Base-by-base conservation (phyloP, 2,329 filamentous ascomycete species). In the Boeremia exigua region DNA sequence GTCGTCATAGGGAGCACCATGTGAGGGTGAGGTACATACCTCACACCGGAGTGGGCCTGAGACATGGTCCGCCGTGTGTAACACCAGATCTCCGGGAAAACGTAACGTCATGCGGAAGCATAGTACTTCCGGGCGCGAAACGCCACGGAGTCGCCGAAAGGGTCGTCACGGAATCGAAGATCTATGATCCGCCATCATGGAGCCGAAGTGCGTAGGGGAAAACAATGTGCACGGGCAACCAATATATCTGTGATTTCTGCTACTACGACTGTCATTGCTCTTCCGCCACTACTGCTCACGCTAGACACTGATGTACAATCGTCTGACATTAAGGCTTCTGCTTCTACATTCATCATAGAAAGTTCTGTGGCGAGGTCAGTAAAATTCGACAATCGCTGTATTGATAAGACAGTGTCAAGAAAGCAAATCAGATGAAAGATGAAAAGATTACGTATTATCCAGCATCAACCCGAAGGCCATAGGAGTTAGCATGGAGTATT, bases 401-500 rank as follows among this genome's bases (percentile, higher is more conserved):
- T 44, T 48, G 36, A 50, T 15, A 48, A 37, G 15, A 47, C 15
- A 10, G 40, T 27, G 28, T 19, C n/a, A 28, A 29, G 8, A 39
- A 47, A 46, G 50, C 55, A 54, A 36, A 62, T 75, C 72, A 75
- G 72, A 68, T 64, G 71, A 75, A 75, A 75, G 72, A 75, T 75
- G 71, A 75, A 75, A 75, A 75, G 72, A 63, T 68, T 70, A 68
- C 61, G 63, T 67, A 67, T 56, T 64, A 66, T 69, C 59, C 70
- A 71, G 67, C 72, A 75, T 71, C 48, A 67, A 49, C 62, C 62
- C 59, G 55, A 60, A 60, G 66, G 67, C 66, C 69, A 62, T 74
- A 69, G 69, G 71, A 67, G 67, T 68, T 74, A 75, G 72, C 72
- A 75, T 75, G 72, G 70, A 74, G 65, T 70, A 66, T 60, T 69